Base-by-base conservation (phyloP, 2,329 filamentous ascomycete genomes). In the Talaromyces piceae region DNA sequence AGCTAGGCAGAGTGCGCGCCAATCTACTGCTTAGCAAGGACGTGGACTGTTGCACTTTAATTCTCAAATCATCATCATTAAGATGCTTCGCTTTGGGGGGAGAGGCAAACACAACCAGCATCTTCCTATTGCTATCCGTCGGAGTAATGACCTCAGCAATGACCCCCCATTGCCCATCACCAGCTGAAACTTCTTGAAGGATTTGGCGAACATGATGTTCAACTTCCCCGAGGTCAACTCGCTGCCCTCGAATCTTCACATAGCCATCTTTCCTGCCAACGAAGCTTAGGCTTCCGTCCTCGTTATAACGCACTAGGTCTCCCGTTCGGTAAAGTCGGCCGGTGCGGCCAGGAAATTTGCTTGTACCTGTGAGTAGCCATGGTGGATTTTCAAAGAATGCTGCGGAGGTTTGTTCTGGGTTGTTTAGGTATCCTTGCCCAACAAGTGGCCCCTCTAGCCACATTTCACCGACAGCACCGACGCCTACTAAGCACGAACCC, bases 171-270 rank as follows among this genome's bases (percentile, higher is more conserved):
- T 25, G 25, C 25, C 43, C 43, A 30, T 39, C 25, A 9, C 43
- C 16, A 25, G 41, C 12, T 25, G 25, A 28, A 18, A 26, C 11
- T 13, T 51, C 49, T 2, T 41, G 25, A 9, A 52, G 41, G 30
- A 18, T 48, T 12, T 33, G 25, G 20, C 48, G 43, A 30, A 51
- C 43, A 22, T 51, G 49, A 31, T 45, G 23, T 53, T 72, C 69
- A 9, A 72, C 64, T 51, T 71, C 70, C 1, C 66, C 69, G 4
- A 71, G 61, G 50, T 73, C 70, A 12, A 73, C 62, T 37, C 70
- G 68, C 45, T 72, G 69, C 8, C 70, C 70, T 7, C 67, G 63
- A 6, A 72, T 30, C 48, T 73, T 72, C 45, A 72, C 66, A 49
- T 71, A 68, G 0, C 62, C 63, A 46, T 67, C 64, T 52, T 67